These are phyloP conservation scores for Taxillus chinensis DNA, from an alignment of 164 flowering plant species.

Conservation along the genomic window DNA sequence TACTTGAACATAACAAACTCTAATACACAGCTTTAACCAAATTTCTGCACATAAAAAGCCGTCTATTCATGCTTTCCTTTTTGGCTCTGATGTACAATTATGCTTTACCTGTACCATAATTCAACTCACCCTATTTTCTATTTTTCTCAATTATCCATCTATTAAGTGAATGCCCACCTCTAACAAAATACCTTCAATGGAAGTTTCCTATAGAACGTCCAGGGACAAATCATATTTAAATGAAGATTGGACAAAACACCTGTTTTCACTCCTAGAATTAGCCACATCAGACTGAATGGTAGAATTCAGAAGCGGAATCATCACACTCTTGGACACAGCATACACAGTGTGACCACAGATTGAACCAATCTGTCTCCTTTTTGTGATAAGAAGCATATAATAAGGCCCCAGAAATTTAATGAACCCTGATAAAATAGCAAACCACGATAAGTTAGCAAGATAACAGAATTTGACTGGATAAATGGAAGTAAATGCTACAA, in stretches of 20 bases:
- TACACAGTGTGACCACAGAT: slow-evolving; percentile 85
- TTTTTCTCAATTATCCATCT: too few relatives aligned
- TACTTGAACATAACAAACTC: too few relatives aligned
- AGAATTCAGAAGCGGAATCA: slow-evolving; percentile 70
- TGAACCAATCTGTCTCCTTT: slow-evolving; percentile 79
- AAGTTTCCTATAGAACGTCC: slow-evolving; percentile 28
- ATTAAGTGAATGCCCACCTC: too few relatives aligned
- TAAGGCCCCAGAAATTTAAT: slow-evolving; percentile 91
- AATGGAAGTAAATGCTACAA: slow-evolving; percentile 2
- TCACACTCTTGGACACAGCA: slow-evolving; percentile 70
- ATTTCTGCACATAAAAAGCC: too few relatives aligned
- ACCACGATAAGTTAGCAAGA: neutral
- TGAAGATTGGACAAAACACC: slow-evolving; percentile 83
- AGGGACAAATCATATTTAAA: slow-evolving; percentile 55
- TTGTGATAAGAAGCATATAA: slow-evolving; percentile 90
- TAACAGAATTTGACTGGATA: too few relatives aligned
- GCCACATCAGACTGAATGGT: slow-evolving; percentile 53
- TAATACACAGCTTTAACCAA: too few relatives aligned
- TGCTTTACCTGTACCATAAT: too few relatives aligned
- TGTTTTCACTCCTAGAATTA: slow-evolving; percentile 83
- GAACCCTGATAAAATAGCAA: slow-evolving; percentile 44
- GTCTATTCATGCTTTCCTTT: too few relatives aligned
- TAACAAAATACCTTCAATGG: slow-evolving; percentile 1
- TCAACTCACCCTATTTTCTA: too few relatives aligned
- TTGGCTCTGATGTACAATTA: too few relatives aligned